A percentile compares a stretch with the other conserved stretches of the same genome.
Evolutionary conservation across 1,284 basidiomycete genomes (phyloP).

Genomic region (Fomitopsis schrenkii): DNA sequence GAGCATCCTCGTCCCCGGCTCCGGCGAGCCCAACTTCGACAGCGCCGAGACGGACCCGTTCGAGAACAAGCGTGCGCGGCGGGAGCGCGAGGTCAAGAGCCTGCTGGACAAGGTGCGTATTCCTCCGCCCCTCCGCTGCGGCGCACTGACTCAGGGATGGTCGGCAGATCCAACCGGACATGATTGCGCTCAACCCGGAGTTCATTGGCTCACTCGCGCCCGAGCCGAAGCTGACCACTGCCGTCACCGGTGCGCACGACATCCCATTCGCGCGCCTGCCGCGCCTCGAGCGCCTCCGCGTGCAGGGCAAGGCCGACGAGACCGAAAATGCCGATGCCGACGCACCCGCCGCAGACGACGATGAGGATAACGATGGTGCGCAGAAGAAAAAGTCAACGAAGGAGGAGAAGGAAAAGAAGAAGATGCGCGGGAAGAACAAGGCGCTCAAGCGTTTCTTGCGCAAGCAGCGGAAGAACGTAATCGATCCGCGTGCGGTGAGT

Average conservation of each 20-base stretch:
- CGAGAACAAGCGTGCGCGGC: constrained; percentile 77
- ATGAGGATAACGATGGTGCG: constrained; percentile 25
- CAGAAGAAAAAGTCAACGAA: constrained; percentile 21
- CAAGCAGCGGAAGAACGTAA: constrained; percentile 90
- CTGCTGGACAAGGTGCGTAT: constrained; percentile 82
- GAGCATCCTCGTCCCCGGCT: constrained; percentile 85
- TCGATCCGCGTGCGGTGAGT: constrained; percentile 82
- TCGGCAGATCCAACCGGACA: constrained; percentile 80
- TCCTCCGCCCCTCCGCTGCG: neutral
- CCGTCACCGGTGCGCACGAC: constrained; percentile 46
- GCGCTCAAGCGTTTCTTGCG: constrained; percentile 80
- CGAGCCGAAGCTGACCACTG: constrained; percentile 53
- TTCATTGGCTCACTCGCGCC: constrained; percentile 74
- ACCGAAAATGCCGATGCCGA: constrained; percentile 40
- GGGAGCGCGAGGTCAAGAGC: constrained; percentile 89
- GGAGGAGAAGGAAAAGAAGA: constrained; percentile 68
- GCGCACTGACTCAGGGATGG: neutral
- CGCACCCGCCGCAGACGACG: constrained; percentile 33
- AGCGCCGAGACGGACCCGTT: constrained; percentile 92
- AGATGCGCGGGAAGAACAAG: constrained; percentile 84
- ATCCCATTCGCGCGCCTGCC: constrained; percentile 70
- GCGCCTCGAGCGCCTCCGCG: constrained; percentile 67
- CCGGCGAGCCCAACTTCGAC: constrained; percentile 95
- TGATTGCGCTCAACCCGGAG: constrained; percentile 89
- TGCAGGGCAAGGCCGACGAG: constrained; percentile 71